Conservation (phyloP, 306 rosid species). For the Casuarina equisetifolia region DNA sequence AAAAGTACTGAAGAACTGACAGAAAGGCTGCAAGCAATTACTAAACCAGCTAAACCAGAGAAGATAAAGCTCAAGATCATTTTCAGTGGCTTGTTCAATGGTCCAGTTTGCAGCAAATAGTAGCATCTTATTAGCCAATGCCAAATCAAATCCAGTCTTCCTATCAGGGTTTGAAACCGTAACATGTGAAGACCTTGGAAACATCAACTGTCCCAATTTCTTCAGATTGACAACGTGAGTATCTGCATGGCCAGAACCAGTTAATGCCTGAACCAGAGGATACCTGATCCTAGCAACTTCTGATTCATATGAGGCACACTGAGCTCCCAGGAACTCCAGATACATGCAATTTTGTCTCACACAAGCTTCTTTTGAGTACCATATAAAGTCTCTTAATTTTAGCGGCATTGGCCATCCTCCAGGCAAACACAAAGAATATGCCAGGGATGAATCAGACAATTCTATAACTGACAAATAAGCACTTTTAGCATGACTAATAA, state of each 20-base stretch:
- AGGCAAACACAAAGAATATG: conserved; percentile 52
- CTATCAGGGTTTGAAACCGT: conserved; percentile 17
- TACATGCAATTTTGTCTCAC: conserved; percentile 73
- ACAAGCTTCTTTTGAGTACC: conserved; percentile 61
- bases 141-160: conserved; percentile 35
- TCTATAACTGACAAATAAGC: conserved; percentile 37
- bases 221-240: conserved; percentile 42
- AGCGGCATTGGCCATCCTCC: conserved; percentile 87
- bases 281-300: conserved; percentile 31
- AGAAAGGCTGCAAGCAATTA: conserved; percentile 55
- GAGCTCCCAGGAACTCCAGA: conserved; percentile 65
- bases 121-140: conserved; percentile 51
- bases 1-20: conserved; percentile 46
- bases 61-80: conserved; percentile 65
- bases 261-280: conserved; percentile 19
- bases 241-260: conserved; percentile 24
- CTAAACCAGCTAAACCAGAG: conserved; percentile 63
- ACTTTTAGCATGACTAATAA: conserved; percentile 47
- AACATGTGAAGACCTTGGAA: conserved; percentile 42
- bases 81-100: conserved; percentile 70
- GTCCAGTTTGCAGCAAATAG: conserved; percentile 83
- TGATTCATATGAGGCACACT: conserved; percentile 52
- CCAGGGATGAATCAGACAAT: conserved; percentile 35
- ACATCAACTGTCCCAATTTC: conserved; percentile 41
- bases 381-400: conserved; percentile 54